Evolutionary conservation across 179 eudicot genomes (phyloP).

Genomic region (Sideroxylon spinosum): DNA sequence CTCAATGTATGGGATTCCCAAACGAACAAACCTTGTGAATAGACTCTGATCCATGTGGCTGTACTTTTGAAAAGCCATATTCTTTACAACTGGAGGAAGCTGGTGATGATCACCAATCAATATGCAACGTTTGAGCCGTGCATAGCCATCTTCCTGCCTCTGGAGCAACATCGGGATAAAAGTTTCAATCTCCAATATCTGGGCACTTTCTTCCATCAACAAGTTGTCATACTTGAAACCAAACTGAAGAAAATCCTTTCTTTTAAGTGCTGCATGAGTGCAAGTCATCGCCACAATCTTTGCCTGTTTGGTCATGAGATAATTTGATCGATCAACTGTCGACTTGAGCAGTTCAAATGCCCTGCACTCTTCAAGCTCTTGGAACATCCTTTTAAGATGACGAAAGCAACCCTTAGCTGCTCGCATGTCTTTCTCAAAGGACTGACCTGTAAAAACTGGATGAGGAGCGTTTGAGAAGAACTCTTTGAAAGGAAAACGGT

Average conservation of each 20-base stretch:
- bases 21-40: conserved; percentile 89
- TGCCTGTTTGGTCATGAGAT: conserved; percentile 95
- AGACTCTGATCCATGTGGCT: conserved; percentile 99
- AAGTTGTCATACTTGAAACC: conserved; percentile 95
- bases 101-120: conserved; percentile 99
- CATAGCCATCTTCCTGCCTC: conserved; percentile 95
- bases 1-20: conserved; percentile 93
- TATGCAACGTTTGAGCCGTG: conserved; percentile 94
- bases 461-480: conserved; percentile 79
- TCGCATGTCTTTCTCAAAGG: conserved; percentile 81
- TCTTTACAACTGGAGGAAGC: conserved; percentile 96
- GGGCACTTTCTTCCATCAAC: conserved; percentile 99
- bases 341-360: conserved; percentile 97
- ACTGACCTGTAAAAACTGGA: conserved; percentile 75
- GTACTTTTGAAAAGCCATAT: conserved; percentile 98
- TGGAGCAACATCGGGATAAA: conserved; percentile 96
- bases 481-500: conserved; percentile 84
- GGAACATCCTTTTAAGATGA: conserved; percentile 84
- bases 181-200: conserved; percentile 92
- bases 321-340: conserved; percentile 86
- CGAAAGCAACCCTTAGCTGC: conserved; percentile 92
- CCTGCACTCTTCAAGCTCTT: conserved; percentile 96
- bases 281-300: conserved; percentile 99
- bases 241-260: conserved; percentile 89
- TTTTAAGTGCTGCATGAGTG: conserved; percentile 95